These are phyloP conservation scores for Huntiella moniliformis DNA, from an alignment of 2,329 filamentous ascomycete genomes.

Conservation along the genomic window DNA sequence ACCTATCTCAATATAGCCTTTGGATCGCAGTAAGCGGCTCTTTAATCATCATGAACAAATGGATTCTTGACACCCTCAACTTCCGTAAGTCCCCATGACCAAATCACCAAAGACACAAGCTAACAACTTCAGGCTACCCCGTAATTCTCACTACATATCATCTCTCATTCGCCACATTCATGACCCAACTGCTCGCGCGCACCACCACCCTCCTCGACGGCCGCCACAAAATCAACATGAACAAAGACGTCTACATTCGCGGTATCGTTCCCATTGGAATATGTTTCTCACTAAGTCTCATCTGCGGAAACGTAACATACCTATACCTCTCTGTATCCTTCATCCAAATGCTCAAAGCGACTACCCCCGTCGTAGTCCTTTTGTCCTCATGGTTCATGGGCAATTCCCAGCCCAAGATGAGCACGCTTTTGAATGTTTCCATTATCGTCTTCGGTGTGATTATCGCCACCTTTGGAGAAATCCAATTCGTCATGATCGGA, in stretches of 20 bases:
- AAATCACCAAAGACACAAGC: background rate
- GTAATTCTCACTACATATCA: constrained; percentile 93
- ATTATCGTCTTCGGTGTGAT: constrained; percentile 89
- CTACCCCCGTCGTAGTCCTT: constrained; percentile 83
- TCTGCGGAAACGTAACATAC: constrained; percentile 91
- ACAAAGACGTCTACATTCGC: constrained; percentile 74
- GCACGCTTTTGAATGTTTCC: constrained; percentile 79
- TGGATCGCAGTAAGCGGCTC: constrained; percentile 89
- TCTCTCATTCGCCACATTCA: constrained; percentile 75
- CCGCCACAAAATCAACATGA: constrained; percentile 95
- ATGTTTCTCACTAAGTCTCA: constrained; percentile 90
- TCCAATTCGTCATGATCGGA: constrained; percentile 69
- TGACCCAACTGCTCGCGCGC: constrained; percentile 83
- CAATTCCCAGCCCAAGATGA: constrained; percentile 65
- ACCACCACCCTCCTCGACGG: constrained; percentile 83
- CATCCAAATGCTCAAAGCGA: constrained; percentile 99
- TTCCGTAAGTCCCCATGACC: constrained; percentile 34
- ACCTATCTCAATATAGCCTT: constrained; percentile 5
- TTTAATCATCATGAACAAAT: constrained; percentile 99
- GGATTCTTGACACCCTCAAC: constrained; percentile 68
- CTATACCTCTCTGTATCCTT: constrained; percentile 90
- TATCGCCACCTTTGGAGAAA: constrained; percentile 87
- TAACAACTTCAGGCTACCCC: constrained; percentile 38
- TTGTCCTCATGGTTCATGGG: constrained; percentile 77
- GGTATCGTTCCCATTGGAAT: constrained; percentile 88